Conservation (phyloP, 768 basidiomycete species). For the Trametes punicea region DNA sequence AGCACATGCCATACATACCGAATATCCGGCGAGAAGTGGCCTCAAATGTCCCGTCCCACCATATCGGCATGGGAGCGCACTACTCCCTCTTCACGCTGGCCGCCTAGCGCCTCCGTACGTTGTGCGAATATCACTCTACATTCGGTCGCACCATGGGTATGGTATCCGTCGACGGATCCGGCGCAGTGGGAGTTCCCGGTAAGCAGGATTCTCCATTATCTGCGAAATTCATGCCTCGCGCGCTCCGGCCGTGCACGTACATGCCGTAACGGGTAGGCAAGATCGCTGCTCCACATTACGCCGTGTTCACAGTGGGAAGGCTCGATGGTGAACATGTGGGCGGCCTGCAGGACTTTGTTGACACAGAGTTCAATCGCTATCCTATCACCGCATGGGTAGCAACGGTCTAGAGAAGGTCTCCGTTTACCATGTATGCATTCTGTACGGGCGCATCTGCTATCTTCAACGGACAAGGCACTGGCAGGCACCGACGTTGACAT, state of each 20-base stretch:
- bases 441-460: not conserved
- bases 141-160: constrained; percentile 7
- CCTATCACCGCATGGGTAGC: not conserved
- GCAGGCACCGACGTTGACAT: not conserved
- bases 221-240: not conserved
- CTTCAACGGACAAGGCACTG: not conserved
- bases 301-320: constrained; percentile 20
- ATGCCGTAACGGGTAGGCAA: constrained; percentile 9
- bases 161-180: not conserved
- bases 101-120: not conserved
- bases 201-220: constrained; percentile 1
- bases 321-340: not conserved
- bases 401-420: not conserved
- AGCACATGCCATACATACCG: constrained; percentile 10
- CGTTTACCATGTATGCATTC: not conserved
- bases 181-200: not conserved
- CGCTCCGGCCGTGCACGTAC: constrained; percentile 9
- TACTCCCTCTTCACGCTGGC: not conserved
- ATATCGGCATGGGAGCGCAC: constrained; percentile 15
- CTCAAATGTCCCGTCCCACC: constrained; percentile 9
- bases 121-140: constrained; percentile 12
- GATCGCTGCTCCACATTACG: not conserved
- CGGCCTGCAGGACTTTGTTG: not conserved
- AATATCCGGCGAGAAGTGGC: constrained; percentile 17
- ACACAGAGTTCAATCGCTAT: not conserved